Evolutionary conservation across 495 filamentous ascomycete genomes (phyloP), one percentile per base, ranked within the genome.

Genomic region (Aspergillus baeticus): DNA sequence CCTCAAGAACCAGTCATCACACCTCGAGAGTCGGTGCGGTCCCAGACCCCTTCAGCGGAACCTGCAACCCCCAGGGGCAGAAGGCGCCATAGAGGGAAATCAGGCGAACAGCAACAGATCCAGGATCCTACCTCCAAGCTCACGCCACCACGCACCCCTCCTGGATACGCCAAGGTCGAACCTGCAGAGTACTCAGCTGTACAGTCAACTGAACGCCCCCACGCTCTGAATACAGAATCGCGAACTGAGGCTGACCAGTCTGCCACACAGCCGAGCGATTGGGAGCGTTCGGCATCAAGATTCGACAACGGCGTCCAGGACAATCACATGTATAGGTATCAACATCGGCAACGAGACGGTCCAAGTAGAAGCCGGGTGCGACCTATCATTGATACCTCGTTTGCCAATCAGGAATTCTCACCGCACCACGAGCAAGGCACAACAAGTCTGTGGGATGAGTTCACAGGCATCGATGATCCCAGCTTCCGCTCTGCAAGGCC

Each of bases 371-470:
- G 52, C 43, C 63, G 38, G 6, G 56, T 55, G 29, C 65, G 62
- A 49, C 66, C 72, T 10, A 54, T 74, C 46, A 74, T 77, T 46
- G 73, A 77, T 63, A 76, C 72, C 54, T 76, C 73, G 22, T 74
- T 76, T 23, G 70, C 69, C 54, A 73, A 67, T 54, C 74, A 70
- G 39, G 54, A 61, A 20, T 69, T 65, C 49, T 59, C 67, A 7
- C 60, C 62, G 8, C 64, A 64, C 13, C 67, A 66, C 23, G 67
- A 69, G 33, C 65, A 66, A 10, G 75, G 72, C n/a, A n/a, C n/a
- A 26, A 63, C 63, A 38, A 75, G 64, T 45, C 59, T 72, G 11
- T 78, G 75, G 75, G 74, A 75, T 18, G 70, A 73, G 44, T 78
- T 78, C 59, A 50, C 62, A 1, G 54, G 59, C 17, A 60, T 78